Conservation (phyloP, 371 early-diverging fungal species). For the Parasitella parasitica region DNA sequence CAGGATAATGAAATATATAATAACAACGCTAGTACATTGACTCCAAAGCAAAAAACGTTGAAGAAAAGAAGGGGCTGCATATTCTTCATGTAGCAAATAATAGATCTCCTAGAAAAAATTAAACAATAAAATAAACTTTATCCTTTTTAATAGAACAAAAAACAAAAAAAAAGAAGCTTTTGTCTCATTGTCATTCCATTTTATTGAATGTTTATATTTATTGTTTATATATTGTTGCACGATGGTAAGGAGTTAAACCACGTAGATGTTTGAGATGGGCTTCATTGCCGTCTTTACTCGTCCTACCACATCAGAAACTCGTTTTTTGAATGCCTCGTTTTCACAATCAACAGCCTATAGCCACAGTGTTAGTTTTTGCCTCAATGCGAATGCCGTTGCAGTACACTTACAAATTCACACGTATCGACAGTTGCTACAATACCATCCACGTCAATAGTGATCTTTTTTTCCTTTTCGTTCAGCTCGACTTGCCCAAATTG, state of each 20-base stretch:
- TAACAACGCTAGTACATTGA: background rate
- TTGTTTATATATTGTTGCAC: too few relatives aligned
- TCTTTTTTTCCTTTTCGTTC: constrained; percentile 42
- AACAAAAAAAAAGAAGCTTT: too few relatives aligned
- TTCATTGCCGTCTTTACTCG: constrained; percentile 34
- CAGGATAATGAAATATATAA: constrained; percentile 1
- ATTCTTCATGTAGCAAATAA: too few relatives aligned
- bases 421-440: constrained; percentile 46
- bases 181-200: too few relatives aligned
- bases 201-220: too few relatives aligned
- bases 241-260: too few relatives aligned
- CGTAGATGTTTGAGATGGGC: constrained; percentile 23
- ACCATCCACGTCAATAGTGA: constrained; percentile 47
- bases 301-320: constrained; percentile 31
- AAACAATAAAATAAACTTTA: too few relatives aligned
- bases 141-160: too few relatives aligned
- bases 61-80: constrained; percentile 1
- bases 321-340: constrained; percentile 30
- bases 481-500: constrained; percentile 42
- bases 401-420: constrained; percentile 40
- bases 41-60: background rate
- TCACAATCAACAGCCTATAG: constrained; percentile 35
- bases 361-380: background rate
- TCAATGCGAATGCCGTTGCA: background rate
- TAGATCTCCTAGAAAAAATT: too few relatives aligned